These are phyloP conservation scores for Ceriops zippeliana DNA, from an alignment of 345 rosid species.

Conservation along the genomic window DNA sequence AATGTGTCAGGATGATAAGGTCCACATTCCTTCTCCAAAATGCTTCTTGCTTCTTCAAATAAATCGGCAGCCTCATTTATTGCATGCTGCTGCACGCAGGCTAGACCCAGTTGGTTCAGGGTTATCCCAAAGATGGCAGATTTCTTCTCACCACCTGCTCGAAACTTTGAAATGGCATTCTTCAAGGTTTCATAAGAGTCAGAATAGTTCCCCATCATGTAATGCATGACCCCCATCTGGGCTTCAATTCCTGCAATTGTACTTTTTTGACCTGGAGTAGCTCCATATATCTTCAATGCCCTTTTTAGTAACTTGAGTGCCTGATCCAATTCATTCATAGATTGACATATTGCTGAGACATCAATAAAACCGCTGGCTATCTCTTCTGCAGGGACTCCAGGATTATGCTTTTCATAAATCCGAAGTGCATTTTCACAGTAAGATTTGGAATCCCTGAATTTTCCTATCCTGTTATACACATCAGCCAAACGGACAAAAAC, in stretches of 20 bases:
- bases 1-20: conserved; percentile 91
- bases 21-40: conserved; percentile 81
- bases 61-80: conserved; percentile 85
- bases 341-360: conserved; percentile 77
- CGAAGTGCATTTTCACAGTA: conserved; percentile 77
- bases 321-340: conserved; percentile 64
- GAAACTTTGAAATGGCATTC: conserved; percentile 59
- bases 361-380: conserved; percentile 80
- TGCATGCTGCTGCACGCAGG: conserved; percentile 65
- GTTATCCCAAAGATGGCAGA: conserved; percentile 76
- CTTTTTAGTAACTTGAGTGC: conserved; percentile 64
- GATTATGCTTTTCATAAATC: conserved; percentile 58
- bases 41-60: conserved; percentile 81
- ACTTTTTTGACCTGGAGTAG: conserved; percentile 66
- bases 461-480: conserved; percentile 73
- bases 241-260: conserved; percentile 87
- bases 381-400: conserved; percentile 58
- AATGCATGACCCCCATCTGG: conserved; percentile 86
- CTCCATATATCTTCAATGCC: conserved; percentile 56
- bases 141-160: conserved; percentile 73
- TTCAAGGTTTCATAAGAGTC: conserved; percentile 70
- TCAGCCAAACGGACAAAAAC: conserved; percentile 88
- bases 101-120: conserved; percentile 88
- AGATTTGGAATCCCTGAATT: conserved; percentile 68
- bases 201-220: conserved; percentile 69